phyloP scores from a whole-genome alignment of 2,329 filamentous ascomycete species.

The Claviceps humidiphila region DNA sequence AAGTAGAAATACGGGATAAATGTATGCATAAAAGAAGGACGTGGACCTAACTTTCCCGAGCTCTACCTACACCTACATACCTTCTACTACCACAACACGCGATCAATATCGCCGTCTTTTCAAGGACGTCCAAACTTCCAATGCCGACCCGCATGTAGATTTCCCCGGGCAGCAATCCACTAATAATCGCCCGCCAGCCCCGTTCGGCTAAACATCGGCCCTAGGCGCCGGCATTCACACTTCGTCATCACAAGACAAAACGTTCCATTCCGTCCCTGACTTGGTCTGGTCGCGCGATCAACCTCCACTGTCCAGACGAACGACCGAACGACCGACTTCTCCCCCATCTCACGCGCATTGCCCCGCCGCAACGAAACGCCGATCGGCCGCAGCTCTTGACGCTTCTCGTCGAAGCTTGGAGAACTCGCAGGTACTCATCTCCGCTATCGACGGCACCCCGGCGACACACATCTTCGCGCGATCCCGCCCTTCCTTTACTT shows the following conservation, averaged over 20 bases:
- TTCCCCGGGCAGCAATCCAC: too few relatives aligned
- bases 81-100: too few relatives aligned
- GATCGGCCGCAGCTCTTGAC: not conserved
- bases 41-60: too few relatives aligned
- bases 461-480: too few relatives aligned
- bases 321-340: not conserved
- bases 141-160: too few relatives aligned
- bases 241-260: not conserved
- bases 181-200: too few relatives aligned
- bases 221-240: not conserved
- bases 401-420: not conserved
- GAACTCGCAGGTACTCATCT: not conserved
- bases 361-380: not conserved
- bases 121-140: too few relatives aligned
- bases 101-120: too few relatives aligned
- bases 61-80: too few relatives aligned
- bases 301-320: not conserved
- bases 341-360: not conserved
- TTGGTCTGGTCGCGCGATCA: not conserved
- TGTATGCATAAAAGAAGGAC: too few relatives aligned
- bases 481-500: not conserved
- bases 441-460: not conserved
- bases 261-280: not conserved
- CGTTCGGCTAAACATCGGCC: not conserved
- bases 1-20: too few relatives aligned